These are phyloP conservation scores for Coniochaeta prunicola DNA, from an alignment of 2,329 filamentous ascomycete genomes.

Conservation along the genomic window DNA sequence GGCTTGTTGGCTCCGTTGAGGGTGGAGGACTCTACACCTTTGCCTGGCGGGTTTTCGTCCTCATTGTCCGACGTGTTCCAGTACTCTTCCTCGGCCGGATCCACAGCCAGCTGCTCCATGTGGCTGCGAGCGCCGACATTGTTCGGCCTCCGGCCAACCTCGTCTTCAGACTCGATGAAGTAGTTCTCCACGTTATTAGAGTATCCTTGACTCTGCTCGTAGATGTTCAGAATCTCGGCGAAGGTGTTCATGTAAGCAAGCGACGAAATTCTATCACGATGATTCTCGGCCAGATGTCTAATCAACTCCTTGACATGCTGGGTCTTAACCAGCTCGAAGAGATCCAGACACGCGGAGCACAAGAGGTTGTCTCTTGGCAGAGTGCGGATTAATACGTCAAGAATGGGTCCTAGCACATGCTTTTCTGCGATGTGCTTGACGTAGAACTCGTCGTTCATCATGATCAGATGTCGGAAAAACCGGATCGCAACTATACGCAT, in stretches of 20 bases:
- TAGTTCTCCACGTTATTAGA: constrained; percentile 56
- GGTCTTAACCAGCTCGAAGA: constrained; percentile 85
- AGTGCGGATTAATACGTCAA: constrained; percentile 76
- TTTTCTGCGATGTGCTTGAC: constrained; percentile 77
- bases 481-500: constrained; percentile 66
- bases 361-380: constrained; percentile 90
- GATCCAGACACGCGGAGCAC: constrained; percentile 86
- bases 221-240: constrained; percentile 63
- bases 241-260: constrained; percentile 86
- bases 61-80: constrained; percentile 87
- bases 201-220: constrained; percentile 71
- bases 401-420: constrained; percentile 72
- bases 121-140: constrained; percentile 45
- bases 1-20: constrained; percentile 65
- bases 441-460: constrained; percentile 86
- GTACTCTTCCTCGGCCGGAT: constrained; percentile 84
- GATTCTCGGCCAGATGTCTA: constrained; percentile 75
- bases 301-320: constrained; percentile 77
- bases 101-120: constrained; percentile 66
- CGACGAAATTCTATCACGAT: constrained; percentile 66
- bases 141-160: constrained; percentile 35
- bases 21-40: constrained; percentile 17
- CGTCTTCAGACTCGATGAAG: constrained; percentile 64
- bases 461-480: constrained; percentile 83
- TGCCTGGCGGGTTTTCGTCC: constrained; percentile 50